phyloP scores from a whole-genome alignment of 2,329 filamentous ascomycete genomes.

The Fusarium buxicola region DNA sequence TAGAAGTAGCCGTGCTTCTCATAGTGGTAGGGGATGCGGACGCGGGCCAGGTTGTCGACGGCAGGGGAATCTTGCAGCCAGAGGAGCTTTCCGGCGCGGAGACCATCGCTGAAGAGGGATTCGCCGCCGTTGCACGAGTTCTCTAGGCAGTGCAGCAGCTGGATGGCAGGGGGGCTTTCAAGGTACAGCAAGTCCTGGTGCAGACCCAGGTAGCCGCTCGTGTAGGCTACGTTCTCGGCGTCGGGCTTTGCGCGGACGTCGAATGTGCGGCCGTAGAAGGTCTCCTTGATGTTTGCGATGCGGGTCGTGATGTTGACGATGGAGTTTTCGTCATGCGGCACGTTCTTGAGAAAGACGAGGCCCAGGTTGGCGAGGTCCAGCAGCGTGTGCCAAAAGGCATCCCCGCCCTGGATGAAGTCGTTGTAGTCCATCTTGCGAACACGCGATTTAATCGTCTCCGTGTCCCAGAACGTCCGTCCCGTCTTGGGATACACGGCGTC shows the following conservation, averaged over 20 bases:
- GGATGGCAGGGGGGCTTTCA: conserved; percentile 79
- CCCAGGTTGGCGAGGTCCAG: conserved; percentile 73
- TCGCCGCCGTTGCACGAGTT: conserved; percentile 84
- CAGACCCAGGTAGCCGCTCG: conserved; percentile 81
- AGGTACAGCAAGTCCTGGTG: conserved; percentile 97
- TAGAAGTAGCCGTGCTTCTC: conserved; percentile 74
- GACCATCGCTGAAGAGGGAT: conserved; percentile 85
- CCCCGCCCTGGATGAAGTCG: conserved; percentile 74
- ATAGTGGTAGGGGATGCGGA: conserved; percentile 74
- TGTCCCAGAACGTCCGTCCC: conserved; percentile 57
- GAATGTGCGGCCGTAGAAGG: conserved; percentile 93
- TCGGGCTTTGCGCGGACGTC: conserved; percentile 83
- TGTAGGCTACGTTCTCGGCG: conserved; percentile 94
- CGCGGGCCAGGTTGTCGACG: conserved; percentile 55
- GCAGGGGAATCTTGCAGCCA: conserved; percentile 36
- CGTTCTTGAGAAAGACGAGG: conserved; percentile 79
- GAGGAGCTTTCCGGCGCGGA: conserved; percentile 65
- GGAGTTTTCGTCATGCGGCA: conserved; percentile 74
- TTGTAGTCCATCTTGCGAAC: conserved; percentile 73
- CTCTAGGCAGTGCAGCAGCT: conserved; percentile 89
- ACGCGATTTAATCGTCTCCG: conserved; percentile 50
- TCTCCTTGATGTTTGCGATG: conserved; percentile 83
- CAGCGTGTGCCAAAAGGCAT: conserved; percentile 70
- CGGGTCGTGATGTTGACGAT: conserved; percentile 76
- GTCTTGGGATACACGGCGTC: conserved; percentile 48